These are phyloP conservation scores for Acer negundo DNA, from an alignment of 345 rosid genomes.

Conservation along the genomic window DNA sequence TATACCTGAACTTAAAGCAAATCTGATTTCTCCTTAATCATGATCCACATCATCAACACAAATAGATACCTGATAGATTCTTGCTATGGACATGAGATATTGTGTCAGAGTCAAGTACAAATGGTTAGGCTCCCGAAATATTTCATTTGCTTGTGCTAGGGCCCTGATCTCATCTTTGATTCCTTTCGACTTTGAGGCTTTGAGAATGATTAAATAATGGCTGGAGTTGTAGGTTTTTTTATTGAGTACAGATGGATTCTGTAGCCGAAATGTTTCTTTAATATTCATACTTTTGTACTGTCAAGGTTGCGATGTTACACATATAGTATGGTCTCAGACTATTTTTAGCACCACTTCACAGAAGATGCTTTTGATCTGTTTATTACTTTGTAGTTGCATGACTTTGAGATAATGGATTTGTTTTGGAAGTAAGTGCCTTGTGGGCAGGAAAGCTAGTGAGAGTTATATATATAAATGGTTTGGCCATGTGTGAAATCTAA, in stretches of 20 bases:
- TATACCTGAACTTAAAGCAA: slow-evolving; percentile 31
- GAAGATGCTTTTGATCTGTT: slow-evolving; percentile 26
- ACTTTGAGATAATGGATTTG: slow-evolving; percentile 30
- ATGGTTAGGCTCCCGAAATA: slow-evolving; percentile 30
- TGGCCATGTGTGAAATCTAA: slow-evolving; percentile 18
- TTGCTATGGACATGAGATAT: slow-evolving; percentile 29
- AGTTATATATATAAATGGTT: slow-evolving; percentile 14
- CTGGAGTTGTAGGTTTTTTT: slow-evolving; percentile 24
- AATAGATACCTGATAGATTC: slow-evolving; percentile 35
- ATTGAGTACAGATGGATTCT: slow-evolving; percentile 36
- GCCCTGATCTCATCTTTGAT: slow-evolving; percentile 9
- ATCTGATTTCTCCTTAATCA: slow-evolving; percentile 34
- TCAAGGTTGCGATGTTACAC: slow-evolving; percentile 14
- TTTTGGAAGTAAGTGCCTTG: slow-evolving; percentile 25
- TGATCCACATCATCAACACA: slow-evolving; percentile 19
- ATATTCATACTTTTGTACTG: slow-evolving; percentile 20
- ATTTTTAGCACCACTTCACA: slow-evolving; percentile 34
- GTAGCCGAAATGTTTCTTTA: slow-evolving; percentile 30
- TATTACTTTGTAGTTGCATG: slow-evolving; percentile 19
- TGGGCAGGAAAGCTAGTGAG: slow-evolving; percentile 16
- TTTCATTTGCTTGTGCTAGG: slow-evolving; percentile 26
- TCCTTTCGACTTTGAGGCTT: slow-evolving; percentile 31
- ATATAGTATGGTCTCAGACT: slow-evolving; percentile 26
- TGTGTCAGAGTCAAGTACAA: slow-evolving; percentile 31
- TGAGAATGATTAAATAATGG: slow-evolving; percentile 21